A percentile compares a stretch with the other conserved stretches of the same genome.
Conservation (phyloP, 768 basidiomycete species). For the Paxillus involutus region DNA sequence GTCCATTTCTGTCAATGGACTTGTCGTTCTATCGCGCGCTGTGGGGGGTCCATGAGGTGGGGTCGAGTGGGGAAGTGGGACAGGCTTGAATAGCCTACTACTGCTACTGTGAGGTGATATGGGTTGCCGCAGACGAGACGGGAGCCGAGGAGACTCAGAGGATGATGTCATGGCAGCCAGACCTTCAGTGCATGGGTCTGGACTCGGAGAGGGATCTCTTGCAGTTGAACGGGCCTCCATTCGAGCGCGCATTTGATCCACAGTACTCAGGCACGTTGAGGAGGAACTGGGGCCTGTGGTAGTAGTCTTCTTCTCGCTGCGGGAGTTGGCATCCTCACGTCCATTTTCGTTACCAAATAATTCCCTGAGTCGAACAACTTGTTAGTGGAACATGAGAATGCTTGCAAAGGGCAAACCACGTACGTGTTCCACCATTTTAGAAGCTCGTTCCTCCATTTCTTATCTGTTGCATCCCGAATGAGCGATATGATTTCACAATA, state of each 20-base stretch:
- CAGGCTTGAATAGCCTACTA: too few relatives aligned
- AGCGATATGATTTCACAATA: conserved; percentile 1
- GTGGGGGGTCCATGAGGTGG: too few relatives aligned
- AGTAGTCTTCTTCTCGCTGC: neutral
- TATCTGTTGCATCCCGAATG: conserved; percentile 1
- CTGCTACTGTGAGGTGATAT: too few relatives aligned
- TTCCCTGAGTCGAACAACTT: neutral
- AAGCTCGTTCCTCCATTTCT: neutral
- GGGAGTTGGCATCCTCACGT: neutral
- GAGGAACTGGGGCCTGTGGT: neutral
- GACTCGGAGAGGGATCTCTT: too few relatives aligned
- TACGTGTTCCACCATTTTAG: conserved; percentile 3
- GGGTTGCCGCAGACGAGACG: too few relatives aligned
- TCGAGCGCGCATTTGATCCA: neutral
- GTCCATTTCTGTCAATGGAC: too few relatives aligned
- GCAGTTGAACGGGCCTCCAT: neutral
- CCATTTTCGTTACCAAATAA: neutral
- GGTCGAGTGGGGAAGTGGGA: too few relatives aligned
- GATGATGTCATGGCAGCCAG: too few relatives aligned
- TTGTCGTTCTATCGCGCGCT: too few relatives aligned
- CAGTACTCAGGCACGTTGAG: neutral
- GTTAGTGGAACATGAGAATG: neutral
- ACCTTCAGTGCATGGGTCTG: too few relatives aligned
- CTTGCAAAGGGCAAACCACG: neutral
- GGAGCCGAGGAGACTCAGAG: too few relatives aligned